Conservation (phyloP, 352 stramenopile genomes). For the Globisporangium cylindrosporum region DNA sequence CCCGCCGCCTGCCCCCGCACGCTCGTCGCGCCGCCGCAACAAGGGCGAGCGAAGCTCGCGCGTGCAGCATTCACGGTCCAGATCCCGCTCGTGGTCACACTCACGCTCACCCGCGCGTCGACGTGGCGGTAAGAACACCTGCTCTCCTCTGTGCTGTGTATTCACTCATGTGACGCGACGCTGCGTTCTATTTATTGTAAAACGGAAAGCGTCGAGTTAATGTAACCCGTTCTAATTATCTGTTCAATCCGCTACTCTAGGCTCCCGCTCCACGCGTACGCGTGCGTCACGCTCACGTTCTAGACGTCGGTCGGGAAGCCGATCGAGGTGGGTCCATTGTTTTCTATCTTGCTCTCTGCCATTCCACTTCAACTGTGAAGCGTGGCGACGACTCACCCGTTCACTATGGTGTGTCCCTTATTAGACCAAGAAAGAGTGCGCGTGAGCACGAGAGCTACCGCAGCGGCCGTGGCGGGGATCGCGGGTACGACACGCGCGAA, state of each 20-base stretch:
- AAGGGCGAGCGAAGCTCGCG: constrained; percentile 12
- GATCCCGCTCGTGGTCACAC: constrained; percentile 11
- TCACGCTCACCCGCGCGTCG: constrained; percentile 15
- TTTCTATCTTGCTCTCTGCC: too few relatives aligned
- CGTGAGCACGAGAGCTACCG: constrained; percentile 13
- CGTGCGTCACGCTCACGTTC: constrained; percentile 14
- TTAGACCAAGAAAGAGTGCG: constrained; percentile 9
- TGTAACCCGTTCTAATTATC: background rate
- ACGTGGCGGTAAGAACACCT: constrained; percentile 8
- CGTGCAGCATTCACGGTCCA: background rate
- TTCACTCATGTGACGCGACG: background rate
- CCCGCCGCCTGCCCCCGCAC: constrained; percentile 8
- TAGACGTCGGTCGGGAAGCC: constrained; percentile 17
- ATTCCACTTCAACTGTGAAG: background rate
- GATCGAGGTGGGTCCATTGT: constrained; percentile 8
- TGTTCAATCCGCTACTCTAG: background rate
- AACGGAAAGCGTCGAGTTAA: background rate
- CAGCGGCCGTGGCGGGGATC: background rate
- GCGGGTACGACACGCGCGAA: constrained; percentile 3
- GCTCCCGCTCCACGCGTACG: constrained; percentile 16
- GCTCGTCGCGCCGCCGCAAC: background rate
- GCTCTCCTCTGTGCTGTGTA: background rate
- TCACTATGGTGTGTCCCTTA: background rate
- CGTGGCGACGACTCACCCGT: background rate
- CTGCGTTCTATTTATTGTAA: background rate